Base-by-base conservation (phyloP, 108 stramenopile genomes). In the Nannochloropsis gaditana region DNA sequence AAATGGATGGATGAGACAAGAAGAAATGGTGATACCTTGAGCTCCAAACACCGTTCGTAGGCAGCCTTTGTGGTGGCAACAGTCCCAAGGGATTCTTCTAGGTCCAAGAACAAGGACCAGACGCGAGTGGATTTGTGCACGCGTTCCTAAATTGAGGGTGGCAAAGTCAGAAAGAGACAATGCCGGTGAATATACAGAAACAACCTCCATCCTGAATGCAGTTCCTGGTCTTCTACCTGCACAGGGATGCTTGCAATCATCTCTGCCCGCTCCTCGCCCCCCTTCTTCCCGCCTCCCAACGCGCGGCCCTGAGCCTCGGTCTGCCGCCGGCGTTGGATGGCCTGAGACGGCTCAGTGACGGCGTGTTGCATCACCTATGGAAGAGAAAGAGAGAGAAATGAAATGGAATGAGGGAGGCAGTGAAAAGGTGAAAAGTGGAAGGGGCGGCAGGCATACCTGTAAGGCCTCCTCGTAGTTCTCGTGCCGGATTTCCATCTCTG, bases 41-140 rank as follows among this genome's bases (percentile, higher is more conserved):
- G 91, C 90, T 97, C 97, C 50, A 99, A 84, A 45, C 92, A 92
- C 11, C 94, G 90, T 79, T 94, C 93, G 90, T 99, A 98, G 3
- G 99, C 96, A 86, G 97, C 97, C 86, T 95, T 95, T 45, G 95
- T 92, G 1, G 94, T 94, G 86, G 95, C 95, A 19, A 95, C 87
- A 2, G 96, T 97, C 5, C 97, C 99, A 50, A 98, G 87, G 5
- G 94, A 94, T 86, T 99, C 99, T 89, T 99, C 97, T 80, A 99
- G 88, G 92, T 98, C 97, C 81, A 98, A 92, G 83, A 96, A 90
- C 80, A 97, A 90, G 85, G 93, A 93, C 97, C 99, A 99, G 43
- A 98, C 89, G 21, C 47, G 82, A 6, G 87, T 81, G 85, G 82
- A 85, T 41, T 79, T 82, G 85, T 83, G 84, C 47, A 84, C 84